phyloP scores from a whole-genome alignment of 441 rosid species.

The Gossypium schwendimanii region DNA sequence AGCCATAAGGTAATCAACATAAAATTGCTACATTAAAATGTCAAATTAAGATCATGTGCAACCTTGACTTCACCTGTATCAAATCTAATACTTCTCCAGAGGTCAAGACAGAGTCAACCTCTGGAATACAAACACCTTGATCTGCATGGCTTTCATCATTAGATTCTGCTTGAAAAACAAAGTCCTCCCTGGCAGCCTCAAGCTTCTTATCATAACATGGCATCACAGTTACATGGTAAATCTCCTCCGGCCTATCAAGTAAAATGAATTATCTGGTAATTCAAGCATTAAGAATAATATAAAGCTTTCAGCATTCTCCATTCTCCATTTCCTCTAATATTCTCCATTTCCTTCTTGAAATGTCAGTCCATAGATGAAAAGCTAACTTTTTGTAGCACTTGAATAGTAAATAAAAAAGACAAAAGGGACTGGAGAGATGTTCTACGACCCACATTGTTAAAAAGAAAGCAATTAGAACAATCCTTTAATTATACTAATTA shows the following conservation, averaged over 20 bases:
- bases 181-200: slow-evolving; percentile 87
- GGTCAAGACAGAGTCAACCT: slow-evolving; percentile 92
- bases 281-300: background rate
- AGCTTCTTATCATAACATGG: slow-evolving; percentile 97
- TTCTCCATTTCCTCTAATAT: too few species aligned
- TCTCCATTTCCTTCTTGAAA: too few species aligned
- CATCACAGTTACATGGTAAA: slow-evolving; percentile 91
- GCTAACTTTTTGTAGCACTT: background rate
- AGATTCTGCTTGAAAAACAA: slow-evolving; percentile 49
- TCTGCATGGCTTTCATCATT: slow-evolving; percentile 17
- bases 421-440: background rate
- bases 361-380: background rate
- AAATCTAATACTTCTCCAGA: slow-evolving; percentile 82
- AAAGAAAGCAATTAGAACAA: background rate
- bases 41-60: slow-evolving; percentile 10
- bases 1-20: background rate
- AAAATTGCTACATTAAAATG: background rate
- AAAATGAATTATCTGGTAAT: slow-evolving; percentile 18
- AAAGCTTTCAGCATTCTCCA: background rate
- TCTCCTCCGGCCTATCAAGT: slow-evolving; percentile 57
- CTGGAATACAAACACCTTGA: slow-evolving; percentile 33
- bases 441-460: background rate
- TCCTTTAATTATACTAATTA: background rate
- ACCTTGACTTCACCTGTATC: slow-evolving; percentile 48
- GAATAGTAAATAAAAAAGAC: background rate